phyloP scores from a whole-genome alignment of 106 monocot species.

The Acorus gramineus region DNA sequence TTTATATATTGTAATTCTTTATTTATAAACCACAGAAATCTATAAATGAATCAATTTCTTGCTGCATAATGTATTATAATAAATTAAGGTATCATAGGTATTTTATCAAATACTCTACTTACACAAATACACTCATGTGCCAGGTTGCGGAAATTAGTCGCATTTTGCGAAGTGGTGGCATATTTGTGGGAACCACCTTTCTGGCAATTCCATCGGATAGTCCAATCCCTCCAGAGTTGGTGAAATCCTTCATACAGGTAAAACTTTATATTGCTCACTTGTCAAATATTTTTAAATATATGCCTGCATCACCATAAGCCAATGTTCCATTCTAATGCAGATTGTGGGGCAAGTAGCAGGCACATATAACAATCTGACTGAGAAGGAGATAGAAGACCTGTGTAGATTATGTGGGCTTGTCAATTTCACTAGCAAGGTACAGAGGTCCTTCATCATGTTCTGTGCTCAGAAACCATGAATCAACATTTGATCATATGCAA shows the following conservation, averaged over 20 bases:
- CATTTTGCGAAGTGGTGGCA: constrained; percentile 71
- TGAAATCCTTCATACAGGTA: constrained; percentile 49
- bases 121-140: no score
- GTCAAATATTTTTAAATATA: no score
- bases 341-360: constrained; percentile 38
- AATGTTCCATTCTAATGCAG: constrained; percentile 16
- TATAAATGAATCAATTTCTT: no score
- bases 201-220: constrained; percentile 45
- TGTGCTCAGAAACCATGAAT: constrained; percentile 81
- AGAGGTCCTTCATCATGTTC: constrained; percentile 89
- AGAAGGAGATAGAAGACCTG: constrained; percentile 86
- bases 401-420: constrained; percentile 83
- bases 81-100: no score
- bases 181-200: constrained; percentile 93
- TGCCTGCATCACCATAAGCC: no score
- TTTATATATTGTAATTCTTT: no score
- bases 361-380: constrained; percentile 58
- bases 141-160: constrained; percentile 95
- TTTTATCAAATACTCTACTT: no score
- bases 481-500: not conserved
- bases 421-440: constrained; percentile 69
- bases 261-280: not conserved
- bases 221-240: constrained; percentile 40
- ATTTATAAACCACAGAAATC: no score
- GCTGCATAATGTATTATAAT: no score